phyloP scores from a whole-genome alignment of 257 asterid genomes.

The Solanum etuberosum region DNA sequence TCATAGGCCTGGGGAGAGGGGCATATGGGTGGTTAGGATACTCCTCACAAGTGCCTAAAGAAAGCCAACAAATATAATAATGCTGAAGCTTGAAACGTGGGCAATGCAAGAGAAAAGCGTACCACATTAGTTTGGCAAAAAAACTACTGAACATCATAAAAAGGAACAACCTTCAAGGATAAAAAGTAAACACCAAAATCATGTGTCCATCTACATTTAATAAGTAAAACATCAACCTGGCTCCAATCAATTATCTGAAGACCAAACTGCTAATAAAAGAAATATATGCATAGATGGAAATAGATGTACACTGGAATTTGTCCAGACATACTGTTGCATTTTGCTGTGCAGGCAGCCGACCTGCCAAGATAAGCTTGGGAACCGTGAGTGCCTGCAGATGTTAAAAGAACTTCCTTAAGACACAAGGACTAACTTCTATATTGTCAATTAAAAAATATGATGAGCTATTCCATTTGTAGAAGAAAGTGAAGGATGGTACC shows the following conservation, averaged over 20 bases:
- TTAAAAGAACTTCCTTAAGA: neutral
- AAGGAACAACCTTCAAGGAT: neutral
- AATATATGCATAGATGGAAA: neutral
- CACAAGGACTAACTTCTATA: neutral
- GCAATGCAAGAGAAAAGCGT: neutral
- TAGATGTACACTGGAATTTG: neutral
- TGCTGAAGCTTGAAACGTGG: neutral
- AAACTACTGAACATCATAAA: neutral
- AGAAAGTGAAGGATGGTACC: constrained; percentile 30
- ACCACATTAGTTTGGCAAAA: neutral
- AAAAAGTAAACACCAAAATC: neutral
- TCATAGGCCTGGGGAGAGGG: neutral
- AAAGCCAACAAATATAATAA: neutral
- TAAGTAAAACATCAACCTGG: neutral
- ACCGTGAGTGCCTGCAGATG: constrained; percentile 78
- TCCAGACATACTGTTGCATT: constrained; percentile 65
- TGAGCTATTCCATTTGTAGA: neutral
- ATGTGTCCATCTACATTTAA: neutral
- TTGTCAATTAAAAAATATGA: neutral
- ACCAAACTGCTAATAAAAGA: constrained; percentile 1
- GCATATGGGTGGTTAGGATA: neutral
- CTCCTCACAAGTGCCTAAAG: neutral
- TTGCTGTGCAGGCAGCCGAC: constrained; percentile 95
- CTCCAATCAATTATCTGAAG: neutral
- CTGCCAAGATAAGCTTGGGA: constrained; percentile 97